A percentile compares a stretch with the other conserved stretches of the same genome.
Evolutionary conservation across 2,329 filamentous ascomycete species (phyloP).

Genomic region (Sclerotinia sclerotiorum): DNA sequence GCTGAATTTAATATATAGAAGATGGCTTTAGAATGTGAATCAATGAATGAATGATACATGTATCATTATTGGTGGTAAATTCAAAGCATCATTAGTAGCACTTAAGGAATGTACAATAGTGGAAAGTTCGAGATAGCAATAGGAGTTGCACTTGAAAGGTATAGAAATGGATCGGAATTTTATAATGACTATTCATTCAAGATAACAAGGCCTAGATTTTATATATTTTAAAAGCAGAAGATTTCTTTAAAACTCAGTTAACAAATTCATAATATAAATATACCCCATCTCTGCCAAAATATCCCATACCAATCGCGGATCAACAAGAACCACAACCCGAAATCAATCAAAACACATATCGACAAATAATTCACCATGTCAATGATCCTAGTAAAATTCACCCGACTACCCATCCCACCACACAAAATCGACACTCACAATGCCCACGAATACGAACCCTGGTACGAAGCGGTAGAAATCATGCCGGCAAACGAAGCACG

Average conservation of each 20-base stretch:
- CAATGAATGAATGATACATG: no score
- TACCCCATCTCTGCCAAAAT: no score
- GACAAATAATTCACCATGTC: background rate
- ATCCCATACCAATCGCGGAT: background rate
- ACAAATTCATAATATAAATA: background rate
- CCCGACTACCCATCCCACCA: background rate
- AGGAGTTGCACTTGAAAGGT: background rate
- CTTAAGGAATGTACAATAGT: no score
- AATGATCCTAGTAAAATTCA: background rate
- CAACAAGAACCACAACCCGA: background rate
- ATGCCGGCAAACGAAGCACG: rapidly evolving
- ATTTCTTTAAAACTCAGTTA: background rate
- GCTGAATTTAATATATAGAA: background rate
- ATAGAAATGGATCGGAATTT: background rate
- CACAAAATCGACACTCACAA: background rate
- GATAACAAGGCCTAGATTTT: no score
- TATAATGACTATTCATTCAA: no score
- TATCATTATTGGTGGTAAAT: background rate
- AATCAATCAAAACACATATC: background rate
- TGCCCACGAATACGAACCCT: background rate
- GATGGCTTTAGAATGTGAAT: background rate
- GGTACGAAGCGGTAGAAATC: background rate
- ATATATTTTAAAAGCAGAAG: no score
- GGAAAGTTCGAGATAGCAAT: background rate
- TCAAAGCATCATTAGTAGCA: background rate